phyloP scores from a whole-genome alignment of 805 yeast species.

The Lipomyces orientalis region DNA sequence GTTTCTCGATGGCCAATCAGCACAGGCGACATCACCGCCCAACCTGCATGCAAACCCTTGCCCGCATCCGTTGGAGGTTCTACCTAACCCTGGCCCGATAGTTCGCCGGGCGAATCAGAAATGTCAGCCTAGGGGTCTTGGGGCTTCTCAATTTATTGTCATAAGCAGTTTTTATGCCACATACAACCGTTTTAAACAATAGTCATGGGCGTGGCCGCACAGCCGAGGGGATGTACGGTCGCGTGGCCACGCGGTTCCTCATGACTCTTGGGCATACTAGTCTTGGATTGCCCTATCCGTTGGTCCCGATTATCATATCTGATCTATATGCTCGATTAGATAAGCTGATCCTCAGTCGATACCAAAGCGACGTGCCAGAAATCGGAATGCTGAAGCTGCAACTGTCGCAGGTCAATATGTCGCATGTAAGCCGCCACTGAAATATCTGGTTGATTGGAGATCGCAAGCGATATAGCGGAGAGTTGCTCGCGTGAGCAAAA shows the following conservation, averaged over 20 bases:
- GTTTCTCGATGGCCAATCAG: constrained; percentile 14
- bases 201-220: background rate
- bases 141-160: background rate
- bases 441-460: background rate
- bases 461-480: background rate
- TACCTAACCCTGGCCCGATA: background rate
- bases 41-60: background rate
- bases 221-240: background rate
- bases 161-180: background rate
- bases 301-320: background rate
- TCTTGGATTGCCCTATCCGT: background rate
- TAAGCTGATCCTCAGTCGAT: background rate
- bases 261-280: background rate
- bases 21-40: constrained; percentile 2
- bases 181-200: background rate
- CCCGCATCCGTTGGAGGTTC: background rate
- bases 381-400: background rate
- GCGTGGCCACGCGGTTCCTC: background rate
- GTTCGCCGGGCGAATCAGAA: background rate
- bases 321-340: background rate
- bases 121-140: no score
- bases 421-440: background rate
- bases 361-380: background rate
- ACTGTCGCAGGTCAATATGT: background rate
- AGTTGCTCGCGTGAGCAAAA: background rate